Percentiles rank a stretch among this genome's conserved stretches.
phyloP scores from a whole-genome alignment of 257 asterid species.

The Mitragyna speciosa region DNA sequence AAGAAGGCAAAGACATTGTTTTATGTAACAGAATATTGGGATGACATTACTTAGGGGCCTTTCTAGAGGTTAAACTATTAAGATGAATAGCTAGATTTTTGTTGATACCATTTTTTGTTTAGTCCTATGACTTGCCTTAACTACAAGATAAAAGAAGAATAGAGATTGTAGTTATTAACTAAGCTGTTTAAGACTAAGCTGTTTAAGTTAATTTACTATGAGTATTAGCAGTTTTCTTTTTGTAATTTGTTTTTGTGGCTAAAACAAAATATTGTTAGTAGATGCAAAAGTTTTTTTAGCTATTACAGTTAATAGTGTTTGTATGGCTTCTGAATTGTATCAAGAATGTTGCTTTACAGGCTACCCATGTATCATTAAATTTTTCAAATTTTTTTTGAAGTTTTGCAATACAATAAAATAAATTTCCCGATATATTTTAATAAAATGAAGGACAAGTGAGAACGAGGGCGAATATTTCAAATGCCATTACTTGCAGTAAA shows the following conservation, averaged over 20 bases:
- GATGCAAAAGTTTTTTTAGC: neutral
- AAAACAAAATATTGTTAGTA: neutral
- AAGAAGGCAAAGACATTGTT: neutral
- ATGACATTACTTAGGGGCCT: neutral
- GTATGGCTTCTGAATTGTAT: neutral
- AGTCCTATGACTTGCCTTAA: too few relatives aligned
- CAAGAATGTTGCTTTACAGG: neutral
- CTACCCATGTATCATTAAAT: neutral
- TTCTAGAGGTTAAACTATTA: too few relatives aligned
- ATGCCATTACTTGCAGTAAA: neutral
- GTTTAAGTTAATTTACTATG: neutral
- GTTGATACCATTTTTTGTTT: too few relatives aligned
- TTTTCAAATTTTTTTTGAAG: neutral
- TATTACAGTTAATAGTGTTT: neutral
- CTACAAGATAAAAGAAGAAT: neutral
- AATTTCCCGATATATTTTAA: neutral
- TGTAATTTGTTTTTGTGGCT: neutral
- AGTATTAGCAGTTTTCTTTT: neutral
- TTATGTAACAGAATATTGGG: neutral
- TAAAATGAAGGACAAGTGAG: neutral
- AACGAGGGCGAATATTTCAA: neutral
- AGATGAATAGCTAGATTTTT: too few relatives aligned
- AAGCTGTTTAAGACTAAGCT: neutral
- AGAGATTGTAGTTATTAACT: neutral
- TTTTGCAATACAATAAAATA: neutral